phyloP scores from a whole-genome alignment of 148 eudicot genomes.

The Nepenthes gracilis region DNA sequence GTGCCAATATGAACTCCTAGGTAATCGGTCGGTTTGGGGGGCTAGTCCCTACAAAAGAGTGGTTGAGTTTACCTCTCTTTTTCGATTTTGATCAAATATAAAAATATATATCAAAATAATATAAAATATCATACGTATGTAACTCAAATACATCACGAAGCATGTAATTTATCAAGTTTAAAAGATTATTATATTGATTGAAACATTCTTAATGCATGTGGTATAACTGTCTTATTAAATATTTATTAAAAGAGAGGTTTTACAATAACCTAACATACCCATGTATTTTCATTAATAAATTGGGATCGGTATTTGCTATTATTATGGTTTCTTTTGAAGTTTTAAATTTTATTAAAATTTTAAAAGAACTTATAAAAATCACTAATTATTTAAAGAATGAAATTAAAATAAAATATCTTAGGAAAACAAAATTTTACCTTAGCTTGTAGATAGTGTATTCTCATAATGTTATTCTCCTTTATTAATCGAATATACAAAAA shows the following conservation, averaged over 20 bases:
- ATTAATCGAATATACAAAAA: background rate
- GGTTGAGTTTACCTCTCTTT: too few species aligned
- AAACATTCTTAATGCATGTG: background rate
- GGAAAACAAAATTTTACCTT: background rate
- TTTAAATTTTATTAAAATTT: too few species aligned
- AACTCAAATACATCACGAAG: background rate
- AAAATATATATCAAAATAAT: background rate
- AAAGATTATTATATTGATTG: background rate
- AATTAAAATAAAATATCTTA: background rate
- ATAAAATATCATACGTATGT: background rate
- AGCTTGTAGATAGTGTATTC: background rate
- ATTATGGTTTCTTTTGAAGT: background rate
- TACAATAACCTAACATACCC: background rate
- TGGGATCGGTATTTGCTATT: background rate
- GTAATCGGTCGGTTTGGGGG: too few species aligned
- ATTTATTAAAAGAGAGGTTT: background rate
- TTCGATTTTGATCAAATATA: too few species aligned
- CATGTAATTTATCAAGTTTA: too few species aligned
- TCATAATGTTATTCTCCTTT: background rate
- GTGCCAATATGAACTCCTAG: too few species aligned
- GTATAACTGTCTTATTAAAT: background rate
- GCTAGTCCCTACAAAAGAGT: too few species aligned
- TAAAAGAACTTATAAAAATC: background rate
- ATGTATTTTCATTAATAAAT: background rate
- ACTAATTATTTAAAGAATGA: background rate